Evolutionary conservation across 306 rosid genomes (phyloP), one percentile per base, ranked within the genome.

Genomic region (Hippophae gyantsensis): DNA sequence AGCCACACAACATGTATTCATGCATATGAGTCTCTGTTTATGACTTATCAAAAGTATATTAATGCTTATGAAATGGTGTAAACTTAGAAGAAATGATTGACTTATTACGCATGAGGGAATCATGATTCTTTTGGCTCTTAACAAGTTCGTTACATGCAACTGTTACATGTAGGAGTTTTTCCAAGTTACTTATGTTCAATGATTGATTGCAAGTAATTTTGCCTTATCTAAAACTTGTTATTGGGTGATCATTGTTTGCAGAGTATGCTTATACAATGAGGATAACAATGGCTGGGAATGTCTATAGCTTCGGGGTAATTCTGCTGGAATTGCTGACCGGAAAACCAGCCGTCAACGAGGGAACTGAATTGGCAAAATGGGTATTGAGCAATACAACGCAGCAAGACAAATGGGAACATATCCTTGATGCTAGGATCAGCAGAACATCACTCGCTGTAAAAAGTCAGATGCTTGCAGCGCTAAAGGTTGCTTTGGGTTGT

Each of bases 221-320:
- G 9, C 62, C 10, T 26, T n/a, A 38, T 66, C 61, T 60, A 11
- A 60, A 59, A 52, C 54, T 68, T 10, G 10, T 38, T 9, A 51
- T 56, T 48, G 51, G 49, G 53, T 47, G n/a, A 43, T 69, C 65
- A 59, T 65, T 71, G 42, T 68, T 76, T 46, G 70, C 85, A 87
- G 99, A 92, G 78, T 92, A 85, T 77, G 96, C 96, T 40, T 92
- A 88, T 83, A 85, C 88, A 43, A 85, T 88, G 99, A 75, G 78
- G 58, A 84, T 88, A 26, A 85, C 99, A 46, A 60, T 38, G 46
- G 85, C 95, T 7, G 96, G 88, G 41, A 88, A 88, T 54, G 80
- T 92, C 25, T 92, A 92, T 68, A 92, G 99, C 74, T 92, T 78
- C 3, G 95, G 93, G 32, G 96, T 92, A 26, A 56, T 88, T 60